Conservation (phyloP, 129 eudicot species). For the Chrysanthemum lavandulifolium region DNA sequence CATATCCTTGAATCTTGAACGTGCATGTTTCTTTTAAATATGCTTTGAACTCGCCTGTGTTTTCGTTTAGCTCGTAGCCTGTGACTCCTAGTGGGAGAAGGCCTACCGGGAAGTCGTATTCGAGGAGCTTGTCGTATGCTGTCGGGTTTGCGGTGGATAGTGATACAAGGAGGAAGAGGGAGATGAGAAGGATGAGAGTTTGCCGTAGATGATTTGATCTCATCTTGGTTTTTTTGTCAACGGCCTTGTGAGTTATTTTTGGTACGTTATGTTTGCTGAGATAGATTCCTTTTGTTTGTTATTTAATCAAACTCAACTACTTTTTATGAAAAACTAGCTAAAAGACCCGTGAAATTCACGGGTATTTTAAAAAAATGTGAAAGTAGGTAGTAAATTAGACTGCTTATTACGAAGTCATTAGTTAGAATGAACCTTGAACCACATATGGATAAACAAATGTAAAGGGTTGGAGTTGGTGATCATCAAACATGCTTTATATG, state of each 20-base stretch:
- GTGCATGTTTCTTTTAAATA: conserved; percentile 37
- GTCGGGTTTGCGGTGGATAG: conserved; percentile 25
- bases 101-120: conserved; percentile 50
- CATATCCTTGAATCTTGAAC: conserved; percentile 37
- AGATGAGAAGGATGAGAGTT: not conserved
- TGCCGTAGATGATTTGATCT: conserved; percentile 17
- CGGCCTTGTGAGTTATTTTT: not conserved
- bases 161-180: conserved; percentile 4
- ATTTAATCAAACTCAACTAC: too few species aligned
- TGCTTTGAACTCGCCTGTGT: conserved; percentile 48
- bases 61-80: conserved; percentile 40
- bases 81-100: conserved; percentile 55
- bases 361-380: too few species aligned
- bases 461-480: too few species aligned
- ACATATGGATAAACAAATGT: too few species aligned
- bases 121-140: conserved; percentile 42
- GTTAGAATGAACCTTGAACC: too few species aligned
- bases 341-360: too few species aligned
- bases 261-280: not conserved
- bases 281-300: too few species aligned
- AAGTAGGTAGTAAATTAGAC: too few species aligned
- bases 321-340: too few species aligned
- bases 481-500: too few species aligned
- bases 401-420: too few species aligned
- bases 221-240: conserved; percentile 28